Evolutionary conservation across 2,329 filamentous ascomycete species (phyloP), one percentile per base, ranked within the genome.

Genomic region (Geoglossum cookeanum): DNA sequence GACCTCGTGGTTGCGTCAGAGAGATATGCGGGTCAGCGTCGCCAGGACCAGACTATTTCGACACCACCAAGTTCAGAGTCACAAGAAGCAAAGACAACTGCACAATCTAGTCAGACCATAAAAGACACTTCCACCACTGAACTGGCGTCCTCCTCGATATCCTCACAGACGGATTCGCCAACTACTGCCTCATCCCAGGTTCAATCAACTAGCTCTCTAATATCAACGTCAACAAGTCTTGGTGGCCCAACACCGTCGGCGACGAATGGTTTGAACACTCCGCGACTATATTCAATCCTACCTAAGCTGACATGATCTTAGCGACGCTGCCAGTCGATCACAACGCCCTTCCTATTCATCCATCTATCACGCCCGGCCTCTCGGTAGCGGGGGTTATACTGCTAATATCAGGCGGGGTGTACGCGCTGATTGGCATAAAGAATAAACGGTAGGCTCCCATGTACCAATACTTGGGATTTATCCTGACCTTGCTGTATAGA

Each of bases 401-500:
- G 59, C 75, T 97, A 48, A 66, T 81, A 3, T 79, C 82, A 7
- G 91, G 91, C n/a, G 65, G 77, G 7, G 72, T 79, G 5, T 84
- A 92, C 65, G 77, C 80, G 6, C 69, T 95, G 22, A 77, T 94
- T 62, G 90, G 90, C 1, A 87, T 94, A 65, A 91, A 87, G 69
- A 87, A 87, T 64, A 77, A 78, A 68, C 83, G 79, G 79, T 76
- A 66, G 61, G 57, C 42, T 17, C 7, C 8, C 6, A 47, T 45
- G 30, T 44, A 15, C 8, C n/a, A 13, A 27, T n/a, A 35, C 30
- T 9, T 17, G 11, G 5, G 0, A 30, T 15, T 22, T 7, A 29
- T 3, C 27, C 35, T 29, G 30, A 44, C 56, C 17, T 35, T 49
- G 30, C 42, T 5, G 47, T 58, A 75, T 58, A 75, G 72, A 65